Percentiles rank a stretch among this genome's conserved stretches.
phyloP scores from a whole-genome alignment of 768 basidiomycete genomes.

The Grammothele lineata region DNA sequence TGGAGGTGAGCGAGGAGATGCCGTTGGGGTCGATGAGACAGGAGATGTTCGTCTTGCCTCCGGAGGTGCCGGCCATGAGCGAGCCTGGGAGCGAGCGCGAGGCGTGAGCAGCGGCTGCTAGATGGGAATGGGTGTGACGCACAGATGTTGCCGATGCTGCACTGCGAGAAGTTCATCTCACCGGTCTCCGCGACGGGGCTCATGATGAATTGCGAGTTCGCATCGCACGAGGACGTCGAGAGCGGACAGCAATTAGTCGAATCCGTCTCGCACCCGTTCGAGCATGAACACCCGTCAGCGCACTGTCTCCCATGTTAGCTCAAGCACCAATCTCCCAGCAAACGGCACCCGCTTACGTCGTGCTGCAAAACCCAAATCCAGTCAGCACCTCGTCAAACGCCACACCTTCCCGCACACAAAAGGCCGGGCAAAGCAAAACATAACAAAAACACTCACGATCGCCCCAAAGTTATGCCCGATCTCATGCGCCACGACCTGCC shows the following conservation, averaged over 20 bases:
- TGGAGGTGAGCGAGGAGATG: conserved; percentile 21
- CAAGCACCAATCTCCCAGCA: conserved; percentile 2
- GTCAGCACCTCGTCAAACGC: not conserved
- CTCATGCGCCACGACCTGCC: conserved; percentile 82
- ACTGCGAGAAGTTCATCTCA: conserved; percentile 72
- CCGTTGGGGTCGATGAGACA: conserved; percentile 63
- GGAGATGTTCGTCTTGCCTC: conserved; percentile 48
- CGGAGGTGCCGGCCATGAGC: conserved; percentile 47
- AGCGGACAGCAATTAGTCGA: conserved; percentile 62
- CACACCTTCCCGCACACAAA: too few species aligned
- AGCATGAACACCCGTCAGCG: conserved; percentile 50
- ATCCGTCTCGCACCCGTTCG: conserved; percentile 25
- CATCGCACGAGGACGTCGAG: conserved; percentile 53
- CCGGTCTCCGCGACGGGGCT: conserved; percentile 63
- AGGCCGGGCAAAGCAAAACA: too few species aligned
- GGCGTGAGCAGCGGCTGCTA: conserved; percentile 2
- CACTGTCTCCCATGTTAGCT: conserved; percentile 40
- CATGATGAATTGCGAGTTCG: conserved; percentile 75
- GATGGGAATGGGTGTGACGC: conserved; percentile 19
- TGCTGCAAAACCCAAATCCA: conserved; percentile 35
- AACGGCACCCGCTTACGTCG: conserved; percentile 36
- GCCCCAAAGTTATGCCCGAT: conserved; percentile 89
- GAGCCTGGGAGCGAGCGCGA: conserved; percentile 43
- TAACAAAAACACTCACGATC: conserved; percentile 49
- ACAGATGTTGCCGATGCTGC: conserved; percentile 86